Evolutionary conservation across 495 filamentous ascomycete species (phyloP).

Genomic region (Bryoglossum gracile): DNA sequence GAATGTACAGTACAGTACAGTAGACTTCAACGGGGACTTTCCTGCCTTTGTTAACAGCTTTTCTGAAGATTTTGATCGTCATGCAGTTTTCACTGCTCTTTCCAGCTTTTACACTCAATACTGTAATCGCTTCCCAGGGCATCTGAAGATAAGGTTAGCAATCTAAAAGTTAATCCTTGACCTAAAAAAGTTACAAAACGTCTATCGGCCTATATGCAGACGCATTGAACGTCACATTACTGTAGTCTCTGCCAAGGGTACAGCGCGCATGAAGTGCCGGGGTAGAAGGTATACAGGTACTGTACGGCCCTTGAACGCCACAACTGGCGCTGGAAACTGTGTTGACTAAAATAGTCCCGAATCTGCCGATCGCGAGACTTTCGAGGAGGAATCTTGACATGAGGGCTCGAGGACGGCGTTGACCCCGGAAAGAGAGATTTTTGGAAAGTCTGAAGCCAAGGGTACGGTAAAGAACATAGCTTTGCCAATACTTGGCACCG

Average conservation of each 20-base stretch:
- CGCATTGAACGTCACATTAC: neutral
- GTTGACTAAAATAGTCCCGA: neutral
- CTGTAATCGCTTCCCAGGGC: constrained; percentile 16
- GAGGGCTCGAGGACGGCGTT: too few species aligned
- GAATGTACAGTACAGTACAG: too few species aligned
- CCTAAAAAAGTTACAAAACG: neutral
- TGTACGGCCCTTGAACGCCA: neutral
- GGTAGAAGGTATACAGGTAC: neutral
- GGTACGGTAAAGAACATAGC: neutral
- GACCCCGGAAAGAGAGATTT: neutral
- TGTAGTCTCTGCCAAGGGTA: neutral
- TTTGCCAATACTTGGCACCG: neutral
- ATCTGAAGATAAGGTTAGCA: too few species aligned
- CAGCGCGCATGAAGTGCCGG: neutral
- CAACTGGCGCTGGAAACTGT: neutral
- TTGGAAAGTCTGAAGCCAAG: neutral
- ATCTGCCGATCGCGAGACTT: neutral
- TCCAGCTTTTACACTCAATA: too few species aligned
- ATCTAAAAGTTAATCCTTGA: neutral
- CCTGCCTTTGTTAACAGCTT: constrained; percentile 15
- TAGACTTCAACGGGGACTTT: constrained; percentile 54
- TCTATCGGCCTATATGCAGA: neutral
- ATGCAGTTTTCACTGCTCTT: constrained; percentile 42
- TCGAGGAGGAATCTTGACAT: neutral
- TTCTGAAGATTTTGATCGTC: constrained; percentile 38